These are phyloP conservation scores for Yarrowia sp. DNA, from an alignment of 805 yeast genomes.

Conservation along the genomic window DNA sequence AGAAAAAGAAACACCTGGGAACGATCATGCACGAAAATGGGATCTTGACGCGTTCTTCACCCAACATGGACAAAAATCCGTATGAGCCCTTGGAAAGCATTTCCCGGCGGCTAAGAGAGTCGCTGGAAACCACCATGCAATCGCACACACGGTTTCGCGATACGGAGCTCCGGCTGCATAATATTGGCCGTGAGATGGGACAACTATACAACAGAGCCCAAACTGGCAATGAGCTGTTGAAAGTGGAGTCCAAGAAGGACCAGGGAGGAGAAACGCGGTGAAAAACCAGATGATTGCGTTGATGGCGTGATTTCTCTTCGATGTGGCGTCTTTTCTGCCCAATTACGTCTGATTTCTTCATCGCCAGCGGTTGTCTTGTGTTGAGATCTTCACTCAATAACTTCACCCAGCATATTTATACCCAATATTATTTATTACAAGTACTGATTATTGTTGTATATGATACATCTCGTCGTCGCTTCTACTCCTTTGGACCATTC, in stretches of 20 bases:
- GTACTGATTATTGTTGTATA: background rate
- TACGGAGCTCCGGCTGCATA: slow-evolving; percentile 12
- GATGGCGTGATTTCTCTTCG: background rate
- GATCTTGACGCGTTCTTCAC: slow-evolving; percentile 12
- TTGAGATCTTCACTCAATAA: too few relatives aligned
- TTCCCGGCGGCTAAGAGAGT: slow-evolving; percentile 8
- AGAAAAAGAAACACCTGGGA: background rate
- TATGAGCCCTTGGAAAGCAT: slow-evolving; percentile 29
- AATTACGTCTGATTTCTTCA: too few relatives aligned
- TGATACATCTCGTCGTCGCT: background rate
- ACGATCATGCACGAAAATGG: slow-evolving; percentile 12
- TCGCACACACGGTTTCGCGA: slow-evolving; percentile 11
- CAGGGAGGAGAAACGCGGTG: background rate
- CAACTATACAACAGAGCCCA: slow-evolving; percentile 5
- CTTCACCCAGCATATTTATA: too few relatives aligned
- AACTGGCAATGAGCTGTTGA: slow-evolving; percentile 20
- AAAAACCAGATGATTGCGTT: background rate
- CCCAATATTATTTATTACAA: background rate
- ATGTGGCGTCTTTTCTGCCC: too few relatives aligned
- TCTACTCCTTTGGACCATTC: background rate
- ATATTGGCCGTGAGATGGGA: slow-evolving; percentile 20
- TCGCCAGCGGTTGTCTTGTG: too few relatives aligned
- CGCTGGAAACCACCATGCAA: slow-evolving; percentile 6
- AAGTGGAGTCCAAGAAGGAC: slow-evolving; percentile 1
- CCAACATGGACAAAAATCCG: slow-evolving; percentile 23